These are phyloP conservation scores for Calocybe indica DNA, from an alignment of 768 basidiomycete genomes.

Conservation along the genomic window DNA sequence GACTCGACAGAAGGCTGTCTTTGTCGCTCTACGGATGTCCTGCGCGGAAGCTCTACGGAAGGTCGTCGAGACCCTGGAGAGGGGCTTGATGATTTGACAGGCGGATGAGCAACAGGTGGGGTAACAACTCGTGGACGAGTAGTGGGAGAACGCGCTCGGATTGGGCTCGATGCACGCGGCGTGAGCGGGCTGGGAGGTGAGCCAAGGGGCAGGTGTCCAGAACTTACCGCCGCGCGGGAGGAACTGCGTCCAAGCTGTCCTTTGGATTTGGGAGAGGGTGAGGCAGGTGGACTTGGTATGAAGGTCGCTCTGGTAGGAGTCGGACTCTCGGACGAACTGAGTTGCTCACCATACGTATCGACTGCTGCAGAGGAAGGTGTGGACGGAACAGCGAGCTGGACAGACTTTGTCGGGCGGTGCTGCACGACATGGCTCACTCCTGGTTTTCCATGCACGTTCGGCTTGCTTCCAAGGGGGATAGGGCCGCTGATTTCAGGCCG, in stretches of 20 bases:
- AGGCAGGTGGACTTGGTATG: conserved; percentile 37
- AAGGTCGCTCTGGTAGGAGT: conserved; percentile 29
- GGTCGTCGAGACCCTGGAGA: conserved; percentile 25
- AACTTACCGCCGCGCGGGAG: conserved; percentile 30
- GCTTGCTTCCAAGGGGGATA: background rate
- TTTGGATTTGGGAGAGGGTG: conserved; percentile 40
- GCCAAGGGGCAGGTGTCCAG: conserved; percentile 33
- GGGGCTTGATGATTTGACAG: conserved; percentile 30
- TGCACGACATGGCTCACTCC: too few relatives aligned
- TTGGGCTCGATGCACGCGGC: conserved; percentile 33
- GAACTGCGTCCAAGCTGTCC: conserved; percentile 25
- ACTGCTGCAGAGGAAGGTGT: conserved; percentile 18
- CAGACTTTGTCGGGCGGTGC: conserved; percentile 21
- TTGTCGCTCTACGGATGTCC: conserved; percentile 22
- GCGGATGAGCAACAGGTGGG: conserved; percentile 45
- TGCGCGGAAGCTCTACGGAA: conserved; percentile 28
- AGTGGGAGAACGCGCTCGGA: conserved; percentile 36
- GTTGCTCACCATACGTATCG: conserved; percentile 9
- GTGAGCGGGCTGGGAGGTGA: conserved; percentile 32
- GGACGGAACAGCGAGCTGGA: conserved; percentile 20
- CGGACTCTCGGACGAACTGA: conserved; percentile 25
- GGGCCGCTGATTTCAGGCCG: conserved; percentile 34
- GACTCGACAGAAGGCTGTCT: conserved; percentile 14
- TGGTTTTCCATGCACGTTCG: too few relatives aligned
- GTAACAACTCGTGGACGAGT: conserved; percentile 42